Conservation (phyloP, 1,139 yeast genomes). For the Taphrina flavorubra region DNA sequence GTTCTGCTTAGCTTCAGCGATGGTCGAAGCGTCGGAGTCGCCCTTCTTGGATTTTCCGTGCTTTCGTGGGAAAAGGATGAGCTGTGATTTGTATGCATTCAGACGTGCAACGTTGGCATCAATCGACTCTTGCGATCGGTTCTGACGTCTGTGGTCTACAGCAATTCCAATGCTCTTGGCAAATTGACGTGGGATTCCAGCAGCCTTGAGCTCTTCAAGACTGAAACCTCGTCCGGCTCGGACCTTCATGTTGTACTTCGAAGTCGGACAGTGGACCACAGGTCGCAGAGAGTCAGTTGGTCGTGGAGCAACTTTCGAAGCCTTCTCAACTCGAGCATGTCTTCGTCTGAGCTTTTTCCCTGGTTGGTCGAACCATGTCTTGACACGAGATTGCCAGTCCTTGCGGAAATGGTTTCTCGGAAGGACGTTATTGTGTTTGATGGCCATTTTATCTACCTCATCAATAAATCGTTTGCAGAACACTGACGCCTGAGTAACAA, state of each 20-base stretch:
- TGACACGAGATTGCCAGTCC: conserved; percentile 99
- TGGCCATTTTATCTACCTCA: conserved; percentile 40
- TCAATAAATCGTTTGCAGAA: not conserved
- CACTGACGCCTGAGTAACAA: not conserved
- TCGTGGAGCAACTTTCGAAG: conserved; percentile 95
- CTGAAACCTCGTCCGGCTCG: conserved; percentile 99
- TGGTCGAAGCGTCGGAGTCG: conserved; percentile 66
- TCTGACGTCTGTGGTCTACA: conserved; percentile 99
- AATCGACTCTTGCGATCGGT: conserved; percentile 95
- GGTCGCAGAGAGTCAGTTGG: conserved; percentile 98
- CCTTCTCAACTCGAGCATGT: conserved; percentile 89
- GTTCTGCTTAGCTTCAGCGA: conserved; percentile 64
- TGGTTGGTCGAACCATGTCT: conserved; percentile 99
- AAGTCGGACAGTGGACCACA: conserved; percentile 96
- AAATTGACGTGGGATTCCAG: conserved; percentile 90
- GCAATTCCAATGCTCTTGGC: conserved; percentile 99
- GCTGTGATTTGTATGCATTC: conserved; percentile 93
- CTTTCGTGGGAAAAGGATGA: conserved; percentile 94
- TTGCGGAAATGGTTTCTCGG: conserved; percentile 91
- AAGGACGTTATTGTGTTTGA: conserved; percentile 50
- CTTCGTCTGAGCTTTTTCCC: conserved; percentile 98
- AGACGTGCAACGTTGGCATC: conserved; percentile 95
- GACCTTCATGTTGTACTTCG: conserved; percentile 98
- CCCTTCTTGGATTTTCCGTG: conserved; percentile 61
- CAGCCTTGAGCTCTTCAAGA: conserved; percentile 96